Evolutionary conservation across 768 basidiomycete genomes (phyloP).

Genomic region (Mrakia blollopis): DNA sequence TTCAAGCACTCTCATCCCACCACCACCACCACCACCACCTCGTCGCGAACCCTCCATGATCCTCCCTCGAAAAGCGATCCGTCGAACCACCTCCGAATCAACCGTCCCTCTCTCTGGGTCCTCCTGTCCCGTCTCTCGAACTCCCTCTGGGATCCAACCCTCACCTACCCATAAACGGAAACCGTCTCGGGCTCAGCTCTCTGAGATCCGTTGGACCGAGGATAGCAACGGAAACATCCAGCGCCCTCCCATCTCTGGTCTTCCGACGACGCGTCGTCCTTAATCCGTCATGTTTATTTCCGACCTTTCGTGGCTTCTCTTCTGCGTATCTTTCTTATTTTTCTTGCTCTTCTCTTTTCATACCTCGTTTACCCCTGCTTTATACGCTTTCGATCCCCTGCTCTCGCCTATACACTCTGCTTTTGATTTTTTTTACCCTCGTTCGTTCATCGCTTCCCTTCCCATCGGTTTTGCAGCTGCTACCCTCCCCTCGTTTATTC

Average conservation of each 20-base stretch:
- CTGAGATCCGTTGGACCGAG: conserved; percentile 21
- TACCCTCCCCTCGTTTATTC: neutral
- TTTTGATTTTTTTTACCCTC: neutral
- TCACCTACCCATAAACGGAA: conserved; percentile 15
- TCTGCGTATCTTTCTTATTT: neutral
- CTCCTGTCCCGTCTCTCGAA: neutral
- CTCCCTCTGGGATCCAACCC: neutral
- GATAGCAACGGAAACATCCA: neutral
- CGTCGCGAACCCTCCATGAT: neutral
- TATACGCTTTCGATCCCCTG: no score
- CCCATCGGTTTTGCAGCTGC: neutral
- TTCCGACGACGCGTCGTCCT: no score
- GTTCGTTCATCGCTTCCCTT: neutral
- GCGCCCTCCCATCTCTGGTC: no score
- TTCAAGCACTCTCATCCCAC: neutral
- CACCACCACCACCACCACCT: neutral
- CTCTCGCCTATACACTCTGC: no score
- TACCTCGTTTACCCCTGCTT: no score
- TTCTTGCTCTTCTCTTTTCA: neutral
- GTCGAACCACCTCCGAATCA: conserved; percentile 15
- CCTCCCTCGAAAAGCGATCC: neutral
- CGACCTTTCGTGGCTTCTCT: neutral
- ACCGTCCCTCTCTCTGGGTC: neutral
- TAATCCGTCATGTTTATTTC: no score
- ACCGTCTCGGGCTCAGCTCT: conserved; percentile 20